These are phyloP conservation scores for Gaultheria prostrata DNA, from an alignment of 148 eudicot genomes.

Conservation along the genomic window DNA sequence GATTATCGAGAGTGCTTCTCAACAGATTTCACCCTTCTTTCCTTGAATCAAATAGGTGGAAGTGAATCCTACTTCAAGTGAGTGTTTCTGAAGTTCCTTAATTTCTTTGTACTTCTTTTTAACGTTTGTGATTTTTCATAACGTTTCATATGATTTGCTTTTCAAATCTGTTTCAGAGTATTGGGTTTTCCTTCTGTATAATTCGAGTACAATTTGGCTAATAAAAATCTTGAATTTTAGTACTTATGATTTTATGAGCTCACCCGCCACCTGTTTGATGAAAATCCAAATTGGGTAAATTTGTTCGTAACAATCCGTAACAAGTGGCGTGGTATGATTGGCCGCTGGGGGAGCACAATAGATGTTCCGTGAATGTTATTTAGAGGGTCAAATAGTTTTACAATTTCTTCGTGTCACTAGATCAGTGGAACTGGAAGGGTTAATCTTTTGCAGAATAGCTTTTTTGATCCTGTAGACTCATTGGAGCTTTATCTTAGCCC, in stretches of 20 bases:
- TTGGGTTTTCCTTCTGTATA: neutral
- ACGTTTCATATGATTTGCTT: neutral
- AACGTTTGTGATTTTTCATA: neutral
- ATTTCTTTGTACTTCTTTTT: neutral
- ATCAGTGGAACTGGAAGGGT: neutral
- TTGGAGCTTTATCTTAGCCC: neutral
- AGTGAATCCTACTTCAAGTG: neutral
- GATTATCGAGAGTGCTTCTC: neutral
- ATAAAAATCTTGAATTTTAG: neutral
- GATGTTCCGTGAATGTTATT: neutral
- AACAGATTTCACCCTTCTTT: neutral
- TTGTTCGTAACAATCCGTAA: neutral
- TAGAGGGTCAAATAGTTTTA: neutral
- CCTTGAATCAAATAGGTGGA: neutral
- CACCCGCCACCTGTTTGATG: neutral
- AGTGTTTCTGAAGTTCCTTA: neutral
- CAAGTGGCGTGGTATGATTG: neutral
- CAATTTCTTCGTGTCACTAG: neutral
- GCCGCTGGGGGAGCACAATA: neutral
- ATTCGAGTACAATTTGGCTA: neutral
- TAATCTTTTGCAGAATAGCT: neutral
- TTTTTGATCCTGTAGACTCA: neutral
- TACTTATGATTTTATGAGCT: neutral
- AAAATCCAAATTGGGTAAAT: neutral
- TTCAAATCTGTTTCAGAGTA: neutral